A percentile compares a stretch with the other conserved stretches of the same genome.
phyloP scores from a whole-genome alignment of 2,329 filamentous ascomycete species.

The Ophiostoma himal-ulmi region DNA sequence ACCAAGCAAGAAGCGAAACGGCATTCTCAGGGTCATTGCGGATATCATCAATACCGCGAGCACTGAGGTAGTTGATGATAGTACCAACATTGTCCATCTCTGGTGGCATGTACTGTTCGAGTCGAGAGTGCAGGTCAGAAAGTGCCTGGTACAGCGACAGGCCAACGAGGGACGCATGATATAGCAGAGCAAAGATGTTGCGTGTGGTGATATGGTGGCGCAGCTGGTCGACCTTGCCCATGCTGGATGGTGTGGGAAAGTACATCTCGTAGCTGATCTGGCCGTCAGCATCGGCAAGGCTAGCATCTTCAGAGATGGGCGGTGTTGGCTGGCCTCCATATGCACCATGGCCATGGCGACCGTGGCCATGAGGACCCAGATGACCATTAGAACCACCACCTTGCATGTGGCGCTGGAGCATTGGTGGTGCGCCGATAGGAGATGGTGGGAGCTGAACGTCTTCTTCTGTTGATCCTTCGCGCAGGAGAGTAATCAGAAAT shows the following conservation, averaged over 20 bases:
- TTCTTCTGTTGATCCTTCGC: constrained; percentile 49
- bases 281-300: constrained; percentile 43
- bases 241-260: constrained; percentile 51
- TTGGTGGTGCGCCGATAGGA: constrained; percentile 38
- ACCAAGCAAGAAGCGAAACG: constrained; percentile 58
- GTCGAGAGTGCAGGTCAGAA: constrained; percentile 54
- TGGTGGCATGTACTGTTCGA: constrained; percentile 53
- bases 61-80: constrained; percentile 56
- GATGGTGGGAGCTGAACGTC: constrained; percentile 41
- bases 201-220: constrained; percentile 60
- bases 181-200: constrained; percentile 62
- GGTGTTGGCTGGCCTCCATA: constrained; percentile 38
- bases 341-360: constrained; percentile 24
- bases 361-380: constrained; percentile 25
- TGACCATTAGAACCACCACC: constrained; percentile 25
- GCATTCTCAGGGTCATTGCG: constrained; percentile 55
- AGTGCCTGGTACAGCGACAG: constrained; percentile 58
- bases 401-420: constrained; percentile 33
- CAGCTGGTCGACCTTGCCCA: constrained; percentile 44
- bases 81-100: constrained; percentile 52
- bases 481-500: constrained; percentile 48
- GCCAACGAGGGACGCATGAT: constrained; percentile 59
- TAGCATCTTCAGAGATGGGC: constrained; percentile 42
- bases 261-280: constrained; percentile 58
- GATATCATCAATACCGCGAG: constrained; percentile 57